Evolutionary conservation across 2,329 filamentous ascomycete genomes (phyloP).

Genomic region (Apiospora pterosperma): DNA sequence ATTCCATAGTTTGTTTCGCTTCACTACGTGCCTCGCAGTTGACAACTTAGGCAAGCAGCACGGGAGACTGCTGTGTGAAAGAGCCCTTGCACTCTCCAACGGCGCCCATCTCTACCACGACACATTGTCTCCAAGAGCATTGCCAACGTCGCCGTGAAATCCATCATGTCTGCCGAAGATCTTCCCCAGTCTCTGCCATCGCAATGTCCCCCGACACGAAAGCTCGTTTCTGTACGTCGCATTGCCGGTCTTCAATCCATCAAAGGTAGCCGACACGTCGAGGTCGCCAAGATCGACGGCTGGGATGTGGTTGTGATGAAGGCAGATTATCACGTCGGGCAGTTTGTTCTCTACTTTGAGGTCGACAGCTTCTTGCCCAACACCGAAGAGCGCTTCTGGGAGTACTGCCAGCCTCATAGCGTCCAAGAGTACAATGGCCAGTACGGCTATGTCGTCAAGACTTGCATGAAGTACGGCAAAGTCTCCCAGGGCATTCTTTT

Average conservation of each 20-base stretch:
- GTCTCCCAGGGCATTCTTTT: constrained; percentile 28
- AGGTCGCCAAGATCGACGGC: constrained; percentile 21
- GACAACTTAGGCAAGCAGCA: not conserved
- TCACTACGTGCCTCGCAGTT: too few species aligned
- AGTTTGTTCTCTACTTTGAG: constrained; percentile 29
- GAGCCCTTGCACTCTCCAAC: not conserved
- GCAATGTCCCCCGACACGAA: not conserved
- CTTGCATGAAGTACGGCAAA: constrained; percentile 11
- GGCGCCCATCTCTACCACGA: not conserved
- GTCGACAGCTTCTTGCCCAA: constrained; percentile 29
- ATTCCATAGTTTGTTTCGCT: too few species aligned
- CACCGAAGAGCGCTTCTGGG: constrained; percentile 16
- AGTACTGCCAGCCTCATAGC: constrained; percentile 8
- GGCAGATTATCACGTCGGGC: constrained; percentile 12
- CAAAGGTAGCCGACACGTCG: not conserved
- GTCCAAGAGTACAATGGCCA: constrained; percentile 11
- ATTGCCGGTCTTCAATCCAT: not conserved
- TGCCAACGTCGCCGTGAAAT: not conserved
- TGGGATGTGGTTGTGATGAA: constrained; percentile 21
- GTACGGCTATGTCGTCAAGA: constrained; percentile 21
- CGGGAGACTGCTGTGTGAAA: not conserved
- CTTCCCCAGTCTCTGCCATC: not conserved
- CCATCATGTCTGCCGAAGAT: not conserved
- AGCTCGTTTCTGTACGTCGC: not conserved
- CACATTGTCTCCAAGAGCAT: too few species aligned